Evolutionary conservation across 1,284 basidiomycete species (phyloP).

Genomic region (Xerocomus minutiporus): DNA sequence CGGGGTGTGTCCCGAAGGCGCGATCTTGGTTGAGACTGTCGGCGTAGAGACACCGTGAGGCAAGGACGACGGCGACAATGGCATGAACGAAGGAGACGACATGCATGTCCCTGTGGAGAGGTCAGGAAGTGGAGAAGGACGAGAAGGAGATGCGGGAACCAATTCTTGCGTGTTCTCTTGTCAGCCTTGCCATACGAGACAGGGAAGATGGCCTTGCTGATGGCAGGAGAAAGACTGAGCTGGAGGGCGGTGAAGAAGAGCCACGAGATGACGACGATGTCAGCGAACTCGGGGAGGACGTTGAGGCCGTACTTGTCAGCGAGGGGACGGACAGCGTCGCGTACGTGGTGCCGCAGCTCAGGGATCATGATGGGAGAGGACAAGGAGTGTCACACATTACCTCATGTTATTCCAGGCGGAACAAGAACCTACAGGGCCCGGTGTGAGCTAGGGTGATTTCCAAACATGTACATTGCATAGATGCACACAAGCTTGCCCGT

Average conservation of each 20-base stretch:
- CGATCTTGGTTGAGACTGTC: conserved; percentile 40
- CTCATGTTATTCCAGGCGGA: neutral
- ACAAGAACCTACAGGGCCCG: conserved; percentile 16
- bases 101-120: conserved; percentile 44
- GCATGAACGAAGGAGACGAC: conserved; percentile 50
- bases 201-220: conserved; percentile 42
- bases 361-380: conserved; percentile 22
- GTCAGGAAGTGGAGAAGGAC: conserved; percentile 3
- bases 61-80: conserved; percentile 40
- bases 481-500: conserved; percentile 23
- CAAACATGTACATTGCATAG: conserved; percentile 31
- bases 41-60: conserved; percentile 37
- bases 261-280: conserved; percentile 62
- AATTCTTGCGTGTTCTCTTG: conserved; percentile 46
- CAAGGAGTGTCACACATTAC: neutral
- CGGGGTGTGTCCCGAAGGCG: conserved; percentile 46
- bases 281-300: conserved; percentile 55
- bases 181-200: conserved; percentile 41
- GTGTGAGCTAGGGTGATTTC: conserved; percentile 3
- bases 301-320: conserved; percentile 26
- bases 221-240: conserved; percentile 45
- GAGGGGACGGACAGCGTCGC: conserved; percentile 23
- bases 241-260: conserved; percentile 48
- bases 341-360: conserved; percentile 29
- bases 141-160: conserved; percentile 34